phyloP scores from a whole-genome alignment of 768 basidiomycete genomes.

The Termitomyces sp. region DNA sequence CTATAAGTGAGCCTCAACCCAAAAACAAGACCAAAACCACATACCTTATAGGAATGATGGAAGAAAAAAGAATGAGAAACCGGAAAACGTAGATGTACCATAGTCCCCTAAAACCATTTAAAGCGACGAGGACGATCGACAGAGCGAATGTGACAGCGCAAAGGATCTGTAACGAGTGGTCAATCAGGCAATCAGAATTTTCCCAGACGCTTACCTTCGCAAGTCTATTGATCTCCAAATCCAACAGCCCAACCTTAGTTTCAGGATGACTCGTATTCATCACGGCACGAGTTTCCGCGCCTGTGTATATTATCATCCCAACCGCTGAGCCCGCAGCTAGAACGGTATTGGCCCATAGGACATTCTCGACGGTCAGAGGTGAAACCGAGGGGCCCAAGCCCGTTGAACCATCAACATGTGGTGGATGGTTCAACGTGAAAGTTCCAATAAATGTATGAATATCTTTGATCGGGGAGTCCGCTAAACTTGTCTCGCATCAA shows the following conservation, averaged over 20 bases:
- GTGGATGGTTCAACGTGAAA: conserved; percentile 66
- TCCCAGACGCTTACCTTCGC: conserved; percentile 79
- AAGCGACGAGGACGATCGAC: conserved; percentile 86
- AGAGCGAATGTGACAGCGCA: conserved; percentile 92
- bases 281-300: conserved; percentile 91
- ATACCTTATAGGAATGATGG: conserved; percentile 98
- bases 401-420: conserved; percentile 20
- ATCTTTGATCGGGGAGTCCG: conserved; percentile 94
- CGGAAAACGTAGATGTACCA: conserved; percentile 98
- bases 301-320: conserved; percentile 93
- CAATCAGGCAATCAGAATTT: not conserved
- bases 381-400: conserved; percentile 50
- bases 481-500: conserved; percentile 35
- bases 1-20: not conserved
- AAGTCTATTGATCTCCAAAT: conserved; percentile 91
- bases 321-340: conserved; percentile 92
- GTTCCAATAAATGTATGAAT: conserved; percentile 96
- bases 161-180: conserved; percentile 59
- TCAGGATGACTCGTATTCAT: conserved; percentile 98
- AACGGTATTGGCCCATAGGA: conserved; percentile 97
- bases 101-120: conserved; percentile 92
- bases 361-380: conserved; percentile 92
- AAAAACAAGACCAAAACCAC: conserved; percentile 18
- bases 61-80: conserved; percentile 96
- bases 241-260: conserved; percentile 89